Conservation (phyloP, 805 yeast genomes). For the Nakazawaea laoshanensis region DNA sequence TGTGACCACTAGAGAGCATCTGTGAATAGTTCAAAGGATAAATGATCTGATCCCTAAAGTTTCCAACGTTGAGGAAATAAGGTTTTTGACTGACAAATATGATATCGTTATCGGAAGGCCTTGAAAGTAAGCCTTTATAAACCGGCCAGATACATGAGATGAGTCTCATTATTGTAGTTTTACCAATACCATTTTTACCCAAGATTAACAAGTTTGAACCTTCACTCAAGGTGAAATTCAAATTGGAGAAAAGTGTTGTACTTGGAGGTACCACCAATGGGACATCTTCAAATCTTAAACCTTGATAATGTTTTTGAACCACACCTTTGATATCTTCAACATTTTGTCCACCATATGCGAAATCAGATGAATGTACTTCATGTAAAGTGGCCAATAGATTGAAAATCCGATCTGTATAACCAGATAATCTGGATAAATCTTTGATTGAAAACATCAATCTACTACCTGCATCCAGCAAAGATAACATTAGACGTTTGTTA, state of each 20-base stretch:
- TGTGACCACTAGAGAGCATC: constrained; percentile 62
- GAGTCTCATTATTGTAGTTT: constrained; percentile 76
- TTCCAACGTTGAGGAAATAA: constrained; percentile 68
- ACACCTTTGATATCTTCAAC: constrained; percentile 64
- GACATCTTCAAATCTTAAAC: constrained; percentile 75
- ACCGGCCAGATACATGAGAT: constrained; percentile 91
- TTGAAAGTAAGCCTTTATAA: constrained; percentile 73
- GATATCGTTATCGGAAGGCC: constrained; percentile 62
- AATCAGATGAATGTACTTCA: constrained; percentile 63
- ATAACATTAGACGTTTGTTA: constrained; percentile 82
- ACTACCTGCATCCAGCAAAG: constrained; percentile 92
- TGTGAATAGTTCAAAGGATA: constrained; percentile 77
- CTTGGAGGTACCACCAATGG: constrained; percentile 80
- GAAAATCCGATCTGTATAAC: constrained; percentile 83
- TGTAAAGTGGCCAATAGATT: constrained; percentile 69
- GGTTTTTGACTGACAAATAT: constrained; percentile 81
- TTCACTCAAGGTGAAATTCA: constrained; percentile 52
- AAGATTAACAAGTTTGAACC: constrained; percentile 70
- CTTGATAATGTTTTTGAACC: constrained; percentile 65
- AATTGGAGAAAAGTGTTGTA: constrained; percentile 48
- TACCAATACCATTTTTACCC: constrained; percentile 88
- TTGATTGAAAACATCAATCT: constrained; percentile 91
- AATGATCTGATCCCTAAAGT: constrained; percentile 83
- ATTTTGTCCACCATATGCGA: constrained; percentile 32
- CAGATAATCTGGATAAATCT: constrained; percentile 84